Base-by-base conservation (phyloP, 495 filamentous ascomycete species). In the Trichoderma parareesei region DNA sequence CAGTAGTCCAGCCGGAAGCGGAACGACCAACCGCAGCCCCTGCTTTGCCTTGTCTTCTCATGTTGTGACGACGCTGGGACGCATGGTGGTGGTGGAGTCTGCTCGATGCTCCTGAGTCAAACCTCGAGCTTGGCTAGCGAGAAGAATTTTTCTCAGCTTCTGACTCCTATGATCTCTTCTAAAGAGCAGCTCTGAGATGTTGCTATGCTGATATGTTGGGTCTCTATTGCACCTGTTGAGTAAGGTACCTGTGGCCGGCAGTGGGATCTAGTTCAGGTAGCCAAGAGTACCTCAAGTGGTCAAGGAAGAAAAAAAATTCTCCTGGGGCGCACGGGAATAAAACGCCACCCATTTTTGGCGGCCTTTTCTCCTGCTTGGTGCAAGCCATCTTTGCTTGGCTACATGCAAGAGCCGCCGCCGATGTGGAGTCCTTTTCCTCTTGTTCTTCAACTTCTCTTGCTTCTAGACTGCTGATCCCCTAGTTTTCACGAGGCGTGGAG, bases 291-390 rank as follows among this genome's bases (percentile, higher is more conserved):
- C 40, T 41, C 40, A 6, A 6, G 40, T 6, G 6, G 40, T 6
- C 40, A 41, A 49, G 46, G 18, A 6, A 13, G 11, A 35, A 2
- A 57, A 35, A 14, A n/a, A 57, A 57, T 35, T 37, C 18, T 35
- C 27, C 27, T 57, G 8, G 53, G 18, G 27, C 27, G 27, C 27
- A 57, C 27, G 53, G 53, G 53, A n/a, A 57, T 37, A 16, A 27
- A 27, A 57, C 53, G 53, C 53, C 53, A 57, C 53, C 53, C 53
- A 57, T 27, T 13, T 35, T 57, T 9, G 53, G 53, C 53, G 27
- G 53, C 27, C 35, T 37, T 57, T 57, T 57, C 53, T 57, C 33
- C 27, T 27, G 27, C 27, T 27, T 27, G 27, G 27, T 57, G 11
- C 27, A 57, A 57, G 20, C 53, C 27, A 27, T 27, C 27, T 27